phyloP scores from a whole-genome alignment of 305 asterid genomes.

The Fraxinus paxiana region DNA sequence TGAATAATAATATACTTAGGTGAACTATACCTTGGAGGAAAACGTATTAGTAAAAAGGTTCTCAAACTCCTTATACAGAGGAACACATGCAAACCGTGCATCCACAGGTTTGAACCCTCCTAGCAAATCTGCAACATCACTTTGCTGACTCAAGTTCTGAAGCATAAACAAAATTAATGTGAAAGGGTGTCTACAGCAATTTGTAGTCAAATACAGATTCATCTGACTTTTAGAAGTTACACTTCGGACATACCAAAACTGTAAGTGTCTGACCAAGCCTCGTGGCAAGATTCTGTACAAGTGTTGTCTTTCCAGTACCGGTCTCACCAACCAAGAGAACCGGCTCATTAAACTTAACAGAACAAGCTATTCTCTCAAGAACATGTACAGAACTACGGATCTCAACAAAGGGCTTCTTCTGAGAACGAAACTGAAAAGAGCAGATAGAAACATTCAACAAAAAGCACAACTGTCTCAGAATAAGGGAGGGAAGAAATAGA shows the following conservation, averaged over 20 bases:
- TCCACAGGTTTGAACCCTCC: slow-evolving; percentile 93
- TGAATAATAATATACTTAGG: not conserved
- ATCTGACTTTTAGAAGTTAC: slow-evolving; percentile 8
- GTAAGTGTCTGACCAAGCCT: slow-evolving; percentile 82
- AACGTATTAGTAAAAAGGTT: slow-evolving; percentile 57
- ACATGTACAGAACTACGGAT: slow-evolving; percentile 70
- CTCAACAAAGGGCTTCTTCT: slow-evolving; percentile 69
- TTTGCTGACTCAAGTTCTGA: slow-evolving; percentile 98
- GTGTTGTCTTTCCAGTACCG: slow-evolving; percentile 97
- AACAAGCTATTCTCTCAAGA: slow-evolving; percentile 91
- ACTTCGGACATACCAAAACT: slow-evolving; percentile 67
- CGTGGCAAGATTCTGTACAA: slow-evolving; percentile 78
- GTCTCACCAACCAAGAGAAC: slow-evolving; percentile 98
- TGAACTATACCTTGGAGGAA: slow-evolving; percentile 59
- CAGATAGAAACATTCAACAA: slow-evolving; percentile 7
- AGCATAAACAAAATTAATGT: slow-evolving; percentile 23
- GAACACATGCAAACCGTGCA: slow-evolving; percentile 68
- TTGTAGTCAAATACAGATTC: slow-evolving; percentile 15
- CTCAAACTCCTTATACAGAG: slow-evolving; percentile 76
- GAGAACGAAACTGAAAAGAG: slow-evolving; percentile 43
- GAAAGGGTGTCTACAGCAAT: slow-evolving; percentile 1
- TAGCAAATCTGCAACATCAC: slow-evolving; percentile 80
- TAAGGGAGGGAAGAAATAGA: slow-evolving; percentile 3
- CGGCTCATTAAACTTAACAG: slow-evolving; percentile 80
- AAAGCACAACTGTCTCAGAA: not conserved